Base-by-base conservation (phyloP, 495 filamentous ascomycete species). In the Pseudotulostoma volvatum region DNA sequence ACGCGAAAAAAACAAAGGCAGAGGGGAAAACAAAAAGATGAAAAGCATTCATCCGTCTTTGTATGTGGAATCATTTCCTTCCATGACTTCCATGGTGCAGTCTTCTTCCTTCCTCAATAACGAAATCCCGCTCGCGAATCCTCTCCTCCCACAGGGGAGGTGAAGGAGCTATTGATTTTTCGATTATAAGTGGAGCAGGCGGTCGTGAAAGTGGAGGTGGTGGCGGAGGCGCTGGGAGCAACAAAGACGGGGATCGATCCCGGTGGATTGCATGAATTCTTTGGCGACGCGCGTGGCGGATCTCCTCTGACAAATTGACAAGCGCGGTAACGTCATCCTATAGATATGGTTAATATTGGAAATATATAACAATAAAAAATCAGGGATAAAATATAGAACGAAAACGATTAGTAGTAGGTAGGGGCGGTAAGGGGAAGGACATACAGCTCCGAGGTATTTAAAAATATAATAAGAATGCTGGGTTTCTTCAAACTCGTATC, bases 401-500 rank as follows among this genome's bases (percentile, higher is more conserved):
- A 38, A 35, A n/a, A 17, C 14, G 20, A 25, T 34, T 14, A 11
- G 5, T 28, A 15, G 33, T 14, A 15, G 33, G 34, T 18, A n/a
- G n/a, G n/a, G n/a, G n/a, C n/a, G n/a, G n/a, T 13, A 23, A 35
- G 23, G 33, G 16, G 36, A 9, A 39, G 20, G 25, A 73, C 84
- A 66, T 69, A 93, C 86, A 53, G 88, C 83, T 43, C 72, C 67
- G 31, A 97, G 68, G 56, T 92, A 94, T 41, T 87, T 77, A 61
- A 93, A 86, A 25, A 97, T 72, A 51, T 95, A 96, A 57, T 81
- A 96, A 57, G 82, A 93, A 35, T 61, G 73, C 36, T 83, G 79
- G 1, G 84, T 90, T 63, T 96, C 88, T 50, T 96, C 87, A 50
- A 75, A 96, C 46, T 84, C 82, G 57, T 92, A 96, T 0, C 84